These are phyloP conservation scores for Candida boleticola DNA, from an alignment of 805 yeast species.

Conservation along the genomic window DNA sequence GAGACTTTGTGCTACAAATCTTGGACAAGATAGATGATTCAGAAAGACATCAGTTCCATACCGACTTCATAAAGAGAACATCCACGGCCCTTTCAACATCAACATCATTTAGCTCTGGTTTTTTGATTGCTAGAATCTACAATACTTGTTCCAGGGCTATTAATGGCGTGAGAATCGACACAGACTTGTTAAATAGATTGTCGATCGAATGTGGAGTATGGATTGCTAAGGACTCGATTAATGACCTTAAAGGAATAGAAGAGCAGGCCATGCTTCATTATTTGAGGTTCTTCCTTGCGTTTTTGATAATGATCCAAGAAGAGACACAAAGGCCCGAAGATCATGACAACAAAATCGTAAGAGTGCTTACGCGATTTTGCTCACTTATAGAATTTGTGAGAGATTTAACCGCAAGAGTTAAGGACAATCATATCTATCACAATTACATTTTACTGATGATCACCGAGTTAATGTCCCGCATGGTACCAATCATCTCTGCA, in stretches of 20 bases:
- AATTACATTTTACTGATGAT: conserved; percentile 24
- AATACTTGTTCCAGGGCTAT: conserved; percentile 1
- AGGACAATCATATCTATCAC: conserved; percentile 4
- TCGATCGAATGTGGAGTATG: conserved; percentile 2
- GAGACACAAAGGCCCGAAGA: background rate
- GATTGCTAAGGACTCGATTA: background rate
- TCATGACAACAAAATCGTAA: background rate
- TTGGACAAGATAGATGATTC: conserved; percentile 22
- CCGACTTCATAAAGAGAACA: conserved; percentile 13
- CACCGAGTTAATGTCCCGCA: conserved; percentile 28
- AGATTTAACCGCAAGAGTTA: background rate
- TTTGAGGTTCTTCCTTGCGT: conserved; percentile 25
- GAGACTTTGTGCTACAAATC: conserved; percentile 15
- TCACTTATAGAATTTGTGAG: background rate
- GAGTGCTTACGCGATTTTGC: background rate
- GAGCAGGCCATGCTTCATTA: conserved; percentile 22
- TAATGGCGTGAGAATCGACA: background rate
- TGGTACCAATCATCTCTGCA: conserved; percentile 32
- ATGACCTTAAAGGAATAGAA: conserved; percentile 16
- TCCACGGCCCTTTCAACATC: conserved; percentile 5
- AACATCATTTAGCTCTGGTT: conserved; percentile 22
- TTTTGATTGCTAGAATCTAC: conserved; percentile 27
- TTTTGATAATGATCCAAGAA: conserved; percentile 29
- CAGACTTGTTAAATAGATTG: conserved; percentile 1
- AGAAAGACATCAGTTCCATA: conserved; percentile 20